Conservation (phyloP, 2,329 filamentous ascomycete species). For the Xylariaceae sp. region DNA sequence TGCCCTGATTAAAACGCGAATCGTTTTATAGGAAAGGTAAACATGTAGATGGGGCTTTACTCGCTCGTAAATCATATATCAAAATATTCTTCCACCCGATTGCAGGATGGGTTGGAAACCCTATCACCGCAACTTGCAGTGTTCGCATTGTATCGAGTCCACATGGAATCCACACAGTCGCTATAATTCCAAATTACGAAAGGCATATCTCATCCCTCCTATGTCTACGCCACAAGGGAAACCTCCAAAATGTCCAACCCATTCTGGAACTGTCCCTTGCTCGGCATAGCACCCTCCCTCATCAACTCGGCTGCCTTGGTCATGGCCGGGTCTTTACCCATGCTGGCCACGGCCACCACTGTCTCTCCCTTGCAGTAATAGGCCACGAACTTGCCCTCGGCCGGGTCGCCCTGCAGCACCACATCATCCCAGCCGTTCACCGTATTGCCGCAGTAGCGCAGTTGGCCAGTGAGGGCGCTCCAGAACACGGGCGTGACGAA, state of each 20-base stretch:
- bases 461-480: conserved; percentile 83
- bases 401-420: conserved; percentile 69
- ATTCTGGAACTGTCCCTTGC: conserved; percentile 67
- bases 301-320: conserved; percentile 78
- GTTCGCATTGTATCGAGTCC: too few relatives aligned
- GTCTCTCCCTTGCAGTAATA: conserved; percentile 85
- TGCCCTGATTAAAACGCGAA: too few relatives aligned
- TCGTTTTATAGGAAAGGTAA: too few relatives aligned
- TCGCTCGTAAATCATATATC: too few relatives aligned
- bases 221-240: conserved; percentile 15
- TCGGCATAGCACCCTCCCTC: conserved; percentile 73
- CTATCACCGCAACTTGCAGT: too few relatives aligned
- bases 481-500: conserved; percentile 93
- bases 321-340: conserved; percentile 87
- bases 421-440: conserved; percentile 78
- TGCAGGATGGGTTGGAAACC: too few relatives aligned
- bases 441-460: conserved; percentile 91
- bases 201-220: neutral
- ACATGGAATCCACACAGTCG: too few relatives aligned
- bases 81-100: too few relatives aligned
- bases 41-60: too few relatives aligned
- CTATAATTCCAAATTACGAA: too few relatives aligned
- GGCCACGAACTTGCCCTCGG: conserved; percentile 76
- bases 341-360: conserved; percentile 83
- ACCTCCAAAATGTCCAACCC: conserved; percentile 47